A percentile compares a stretch with the other conserved stretches of the same genome.
These are phyloP conservation scores for Mycena kentingensis DNA, from an alignment of 768 basidiomycete species.

Conservation along the genomic window DNA sequence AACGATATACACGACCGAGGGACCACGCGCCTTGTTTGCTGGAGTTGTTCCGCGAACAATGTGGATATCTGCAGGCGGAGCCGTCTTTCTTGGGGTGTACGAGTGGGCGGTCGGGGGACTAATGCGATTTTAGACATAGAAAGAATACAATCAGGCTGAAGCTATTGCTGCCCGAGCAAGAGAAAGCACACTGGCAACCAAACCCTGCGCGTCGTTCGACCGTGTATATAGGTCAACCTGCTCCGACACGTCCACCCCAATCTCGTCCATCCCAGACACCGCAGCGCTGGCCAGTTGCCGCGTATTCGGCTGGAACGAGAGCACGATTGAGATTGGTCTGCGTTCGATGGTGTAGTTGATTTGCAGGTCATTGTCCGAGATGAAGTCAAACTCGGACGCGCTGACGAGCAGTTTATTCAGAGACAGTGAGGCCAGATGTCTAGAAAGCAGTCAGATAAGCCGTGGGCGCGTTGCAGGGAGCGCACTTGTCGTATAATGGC, in stretches of 20 bases:
- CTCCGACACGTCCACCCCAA: slow-evolving; percentile 59
- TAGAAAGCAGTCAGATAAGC: neutral
- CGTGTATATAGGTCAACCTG: slow-evolving; percentile 63
- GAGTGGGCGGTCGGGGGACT: slow-evolving; percentile 72
- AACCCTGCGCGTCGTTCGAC: slow-evolving; percentile 63
- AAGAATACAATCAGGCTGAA: no score
- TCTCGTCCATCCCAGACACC: slow-evolving; percentile 50
- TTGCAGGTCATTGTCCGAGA: slow-evolving; percentile 77
- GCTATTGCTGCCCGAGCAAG: slow-evolving; percentile 39
- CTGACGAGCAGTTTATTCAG: slow-evolving; percentile 65
- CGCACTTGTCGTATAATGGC: slow-evolving; percentile 72
- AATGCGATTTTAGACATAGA: slow-evolving; percentile 30
- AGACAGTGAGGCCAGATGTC: slow-evolving; percentile 70
- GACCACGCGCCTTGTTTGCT: slow-evolving; percentile 73
- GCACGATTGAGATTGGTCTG: slow-evolving; percentile 48
- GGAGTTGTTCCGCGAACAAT: slow-evolving; percentile 90
- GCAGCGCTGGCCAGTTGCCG: slow-evolving; percentile 63
- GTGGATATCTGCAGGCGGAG: slow-evolving; percentile 96
- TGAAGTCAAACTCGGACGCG: slow-evolving; percentile 58
- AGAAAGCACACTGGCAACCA: slow-evolving; percentile 62
- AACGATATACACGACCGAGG: slow-evolving; percentile 73
- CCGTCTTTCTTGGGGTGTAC: slow-evolving; percentile 96
- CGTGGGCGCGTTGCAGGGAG: neutral
- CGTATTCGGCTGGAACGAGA: slow-evolving; percentile 74
- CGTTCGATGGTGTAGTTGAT: slow-evolving; percentile 61